Evolutionary conservation across 371 early-diverging fungal species (phyloP).

Genomic region (Mucor circinelloides): DNA sequence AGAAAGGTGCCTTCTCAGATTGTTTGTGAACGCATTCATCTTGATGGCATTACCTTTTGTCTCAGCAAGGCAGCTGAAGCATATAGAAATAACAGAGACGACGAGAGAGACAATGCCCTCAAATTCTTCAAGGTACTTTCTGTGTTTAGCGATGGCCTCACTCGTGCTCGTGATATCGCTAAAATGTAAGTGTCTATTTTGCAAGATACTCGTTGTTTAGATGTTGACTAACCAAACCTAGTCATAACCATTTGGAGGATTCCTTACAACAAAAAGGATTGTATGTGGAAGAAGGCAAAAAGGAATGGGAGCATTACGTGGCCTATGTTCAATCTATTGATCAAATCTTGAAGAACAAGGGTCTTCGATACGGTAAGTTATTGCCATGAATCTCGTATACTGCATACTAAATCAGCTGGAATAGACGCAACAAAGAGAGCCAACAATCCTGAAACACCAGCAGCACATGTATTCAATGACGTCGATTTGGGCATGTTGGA

Average conservation of each 20-base stretch:
- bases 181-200: conserved; percentile 35
- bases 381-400: background rate
- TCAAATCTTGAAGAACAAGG: conserved; percentile 43
- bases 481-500: conserved; percentile 10
- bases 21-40: conserved; percentile 40
- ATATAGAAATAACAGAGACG: conserved; percentile 22
- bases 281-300: conserved; percentile 18
- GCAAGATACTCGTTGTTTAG: background rate
- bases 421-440: conserved; percentile 26
- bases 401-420: background rate
- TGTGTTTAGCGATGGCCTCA: conserved; percentile 32
- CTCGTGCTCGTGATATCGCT: conserved; percentile 47
- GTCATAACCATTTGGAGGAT: conserved; percentile 44
- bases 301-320: conserved; percentile 51
- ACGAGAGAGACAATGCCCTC: conserved; percentile 27
- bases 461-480: conserved; percentile 26
- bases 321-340: conserved; percentile 41
- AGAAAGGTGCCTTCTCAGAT: conserved; percentile 28
- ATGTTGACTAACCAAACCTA: conserved; percentile 4
- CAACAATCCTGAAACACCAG: conserved; percentile 29
- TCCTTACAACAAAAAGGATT: conserved; percentile 27
- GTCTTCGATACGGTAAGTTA: conserved; percentile 44
- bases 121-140: conserved; percentile 47
- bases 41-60: conserved; percentile 42
- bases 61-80: conserved; percentile 36